phyloP scores from a whole-genome alignment of 441 rosid genomes.

The Kokia cookei region DNA sequence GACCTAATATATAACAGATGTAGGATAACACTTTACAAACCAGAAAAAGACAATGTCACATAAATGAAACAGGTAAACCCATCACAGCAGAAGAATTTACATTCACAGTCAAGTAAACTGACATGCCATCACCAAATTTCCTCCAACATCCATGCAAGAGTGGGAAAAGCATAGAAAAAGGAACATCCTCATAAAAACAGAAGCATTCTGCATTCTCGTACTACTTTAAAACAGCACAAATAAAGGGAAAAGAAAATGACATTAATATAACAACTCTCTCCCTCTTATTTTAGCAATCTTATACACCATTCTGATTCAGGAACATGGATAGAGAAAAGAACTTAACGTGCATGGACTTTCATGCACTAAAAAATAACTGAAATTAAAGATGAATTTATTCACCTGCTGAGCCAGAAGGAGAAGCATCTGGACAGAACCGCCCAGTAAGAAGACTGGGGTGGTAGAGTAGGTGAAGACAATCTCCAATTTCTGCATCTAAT shows the following conservation, averaged over 20 bases:
- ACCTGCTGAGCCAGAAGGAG: conserved; percentile 88
- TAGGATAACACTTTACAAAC: not conserved
- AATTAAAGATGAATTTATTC: conserved; percentile 4
- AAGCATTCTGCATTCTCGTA: not conserved
- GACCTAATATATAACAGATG: not conserved
- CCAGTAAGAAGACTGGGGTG: conserved; percentile 89
- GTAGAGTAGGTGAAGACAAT: conserved; percentile 79
- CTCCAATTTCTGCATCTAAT: conserved; percentile 93
- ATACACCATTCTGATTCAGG: not conserved
- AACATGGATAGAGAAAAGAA: not conserved
- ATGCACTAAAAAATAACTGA: not conserved
- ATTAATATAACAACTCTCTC: not conserved
- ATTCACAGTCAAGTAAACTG: not conserved
- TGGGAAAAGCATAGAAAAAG: not conserved
- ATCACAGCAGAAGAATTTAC: not conserved
- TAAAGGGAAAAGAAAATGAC: conserved; percentile 5
- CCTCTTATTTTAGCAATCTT: not conserved
- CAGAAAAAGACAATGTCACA: not conserved
- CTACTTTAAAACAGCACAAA: not conserved
- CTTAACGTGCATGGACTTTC: not conserved
- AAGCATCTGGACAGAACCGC: conserved; percentile 97
- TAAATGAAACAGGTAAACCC: not conserved
- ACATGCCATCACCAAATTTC: not conserved
- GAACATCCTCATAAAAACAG: not conserved
- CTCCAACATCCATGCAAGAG: not conserved